phyloP scores from a whole-genome alignment of 129 eudicot genomes.

The Glebionis coronaria region DNA sequence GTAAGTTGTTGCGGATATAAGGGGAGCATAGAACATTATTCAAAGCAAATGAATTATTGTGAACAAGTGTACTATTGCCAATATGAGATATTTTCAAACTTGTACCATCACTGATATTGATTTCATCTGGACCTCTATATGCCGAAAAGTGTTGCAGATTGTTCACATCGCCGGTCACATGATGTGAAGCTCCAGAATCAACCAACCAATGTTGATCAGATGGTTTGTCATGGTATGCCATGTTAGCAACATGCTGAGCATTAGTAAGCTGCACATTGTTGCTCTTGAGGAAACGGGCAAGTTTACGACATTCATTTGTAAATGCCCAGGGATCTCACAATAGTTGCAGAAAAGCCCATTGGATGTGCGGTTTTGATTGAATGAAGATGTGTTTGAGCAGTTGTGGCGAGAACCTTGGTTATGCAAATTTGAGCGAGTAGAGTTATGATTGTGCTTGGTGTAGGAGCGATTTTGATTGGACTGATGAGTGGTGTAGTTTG shows the following conservation, averaged over 20 bases:
- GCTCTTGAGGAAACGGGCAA: background rate
- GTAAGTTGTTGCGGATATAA: too few relatives aligned
- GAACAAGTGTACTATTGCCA: background rate
- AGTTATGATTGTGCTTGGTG: background rate
- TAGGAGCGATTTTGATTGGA: too few relatives aligned
- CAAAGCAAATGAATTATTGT: background rate
- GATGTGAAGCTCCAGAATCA: conserved; percentile 11
- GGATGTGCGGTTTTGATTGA: background rate
- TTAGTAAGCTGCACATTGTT: background rate
- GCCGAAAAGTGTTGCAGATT: too few relatives aligned
- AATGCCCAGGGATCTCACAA: too few relatives aligned
- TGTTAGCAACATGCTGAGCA: background rate
- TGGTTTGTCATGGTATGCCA: background rate
- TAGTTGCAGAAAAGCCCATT: background rate
- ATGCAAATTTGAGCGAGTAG: background rate
- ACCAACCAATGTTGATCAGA: background rate
- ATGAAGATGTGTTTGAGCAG: too few relatives aligned
- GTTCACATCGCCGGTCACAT: conserved; percentile 1
- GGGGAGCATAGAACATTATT: background rate
- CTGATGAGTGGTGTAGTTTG: background rate
- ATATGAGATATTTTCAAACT: background rate
- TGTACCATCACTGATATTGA: background rate
- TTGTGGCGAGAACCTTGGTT: too few relatives aligned
- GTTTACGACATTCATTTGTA: conserved; percentile 8
- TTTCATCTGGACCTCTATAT: too few relatives aligned